These are phyloP conservation scores for Stephania yunnanensis DNA, from an alignment of 164 flowering plant species.

Conservation along the genomic window DNA sequence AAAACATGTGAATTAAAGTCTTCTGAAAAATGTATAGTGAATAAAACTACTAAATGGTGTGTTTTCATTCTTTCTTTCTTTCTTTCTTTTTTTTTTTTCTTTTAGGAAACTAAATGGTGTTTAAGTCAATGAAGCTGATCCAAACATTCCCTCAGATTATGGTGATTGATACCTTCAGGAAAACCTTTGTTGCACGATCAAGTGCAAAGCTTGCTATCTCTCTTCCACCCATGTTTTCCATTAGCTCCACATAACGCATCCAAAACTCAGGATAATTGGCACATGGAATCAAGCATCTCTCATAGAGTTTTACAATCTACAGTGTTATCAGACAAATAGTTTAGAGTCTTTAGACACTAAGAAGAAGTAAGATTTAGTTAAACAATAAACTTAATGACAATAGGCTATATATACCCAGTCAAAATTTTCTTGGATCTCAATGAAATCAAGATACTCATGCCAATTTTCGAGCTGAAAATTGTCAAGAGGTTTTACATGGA, in stretches of 20 bases:
- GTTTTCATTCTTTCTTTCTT: too few relatives aligned
- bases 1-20: neutral
- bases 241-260: conserved; percentile 82
- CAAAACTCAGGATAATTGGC: conserved; percentile 89
- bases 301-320: conserved; percentile 81
- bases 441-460: conserved; percentile 82
- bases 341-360: conserved; percentile 21
- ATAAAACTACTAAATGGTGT: neutral
- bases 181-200: conserved; percentile 57
- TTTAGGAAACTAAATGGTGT: neutral
- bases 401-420: conserved; percentile 58
- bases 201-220: conserved; percentile 75
- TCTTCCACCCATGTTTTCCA: conserved; percentile 82
- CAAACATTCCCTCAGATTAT: neutral
- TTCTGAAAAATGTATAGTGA: neutral
- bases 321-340: conserved; percentile 12
- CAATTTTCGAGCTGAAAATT: conserved; percentile 64
- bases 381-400: conserved; percentile 8
- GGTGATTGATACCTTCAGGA: conserved; percentile 53
- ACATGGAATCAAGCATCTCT: conserved; percentile 91
- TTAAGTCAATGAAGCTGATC: conserved; percentile 1
- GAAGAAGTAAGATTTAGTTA: conserved; percentile 1
- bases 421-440: conserved; percentile 74
- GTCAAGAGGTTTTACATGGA: conserved; percentile 74
- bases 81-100: too few relatives aligned